phyloP scores from a whole-genome alignment of 768 basidiomycete species.

The Serendipita sp. region DNA sequence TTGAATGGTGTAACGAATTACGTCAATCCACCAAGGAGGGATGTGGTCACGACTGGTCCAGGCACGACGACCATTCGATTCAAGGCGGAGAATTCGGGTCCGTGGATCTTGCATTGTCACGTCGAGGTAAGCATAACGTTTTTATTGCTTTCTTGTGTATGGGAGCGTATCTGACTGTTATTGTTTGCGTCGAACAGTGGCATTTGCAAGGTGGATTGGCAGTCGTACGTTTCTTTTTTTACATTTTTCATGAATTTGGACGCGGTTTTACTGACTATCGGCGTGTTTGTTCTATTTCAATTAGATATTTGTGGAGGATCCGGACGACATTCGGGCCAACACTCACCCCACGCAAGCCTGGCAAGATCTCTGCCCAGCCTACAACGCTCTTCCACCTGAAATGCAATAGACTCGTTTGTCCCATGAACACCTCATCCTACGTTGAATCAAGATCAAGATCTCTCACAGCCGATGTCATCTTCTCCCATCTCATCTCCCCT shows the following conservation, averaged over 20 bases:
- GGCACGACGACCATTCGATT: slow-evolving; percentile 5
- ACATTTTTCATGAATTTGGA: background rate
- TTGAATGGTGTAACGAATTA: slow-evolving; percentile 4
- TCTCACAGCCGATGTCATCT: background rate
- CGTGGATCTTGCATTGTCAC: slow-evolving; percentile 7
- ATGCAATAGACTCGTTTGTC: background rate
- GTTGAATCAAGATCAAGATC: no score
- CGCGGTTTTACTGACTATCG: no score
- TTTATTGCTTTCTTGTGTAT: background rate
- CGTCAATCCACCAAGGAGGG: slow-evolving; percentile 18
- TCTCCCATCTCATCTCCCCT: background rate
- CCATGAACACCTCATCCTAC: no score
- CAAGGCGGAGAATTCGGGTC: slow-evolving; percentile 7
- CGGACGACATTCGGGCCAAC: background rate
- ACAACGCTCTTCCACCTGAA: slow-evolving; percentile 1
- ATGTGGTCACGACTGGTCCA: slow-evolving; percentile 20
- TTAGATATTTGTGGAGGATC: slow-evolving; percentile 25
- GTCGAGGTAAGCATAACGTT: background rate
- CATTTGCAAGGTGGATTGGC: slow-evolving; percentile 7
- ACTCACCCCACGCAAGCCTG: slow-evolving; percentile 13
- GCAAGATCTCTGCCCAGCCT: slow-evolving; percentile 1
- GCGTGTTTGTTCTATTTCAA: background rate
- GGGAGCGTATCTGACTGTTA: background rate
- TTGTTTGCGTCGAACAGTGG: slow-evolving; percentile 3
- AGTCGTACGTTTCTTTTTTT: background rate